Evolutionary conservation across 2,329 filamentous ascomycete genomes (phyloP).

Genomic region (Aspergillus bombycis): DNA sequence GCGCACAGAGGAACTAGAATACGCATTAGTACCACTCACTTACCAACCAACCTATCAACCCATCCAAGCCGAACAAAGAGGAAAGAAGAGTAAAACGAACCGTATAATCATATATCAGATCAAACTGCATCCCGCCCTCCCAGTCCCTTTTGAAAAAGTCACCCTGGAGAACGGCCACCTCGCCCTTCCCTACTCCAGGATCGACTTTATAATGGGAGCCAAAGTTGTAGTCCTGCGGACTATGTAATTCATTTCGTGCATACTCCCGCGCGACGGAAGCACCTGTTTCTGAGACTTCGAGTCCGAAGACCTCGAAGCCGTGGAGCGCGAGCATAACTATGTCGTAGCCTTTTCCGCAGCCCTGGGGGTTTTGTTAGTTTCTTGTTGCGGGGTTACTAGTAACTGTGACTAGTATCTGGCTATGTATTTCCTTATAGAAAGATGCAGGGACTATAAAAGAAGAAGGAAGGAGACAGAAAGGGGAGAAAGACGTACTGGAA

Average conservation of each 20-base stretch:
- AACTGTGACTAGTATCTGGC: background rate
- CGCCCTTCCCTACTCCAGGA: slow-evolving; percentile 42
- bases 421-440: background rate
- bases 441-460: background rate
- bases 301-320: slow-evolving; percentile 31
- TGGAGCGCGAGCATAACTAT: slow-evolving; percentile 36
- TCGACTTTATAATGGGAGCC: slow-evolving; percentile 1
- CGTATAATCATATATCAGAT: slow-evolving; percentile 47
- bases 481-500: slow-evolving; percentile 23
- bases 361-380: slow-evolving; percentile 15
- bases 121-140: slow-evolving; percentile 12
- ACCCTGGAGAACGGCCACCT: slow-evolving; percentile 59
- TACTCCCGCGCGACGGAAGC: slow-evolving; percentile 26
- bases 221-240: slow-evolving; percentile 25
- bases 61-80: background rate
- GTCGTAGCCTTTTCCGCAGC: slow-evolving; percentile 36
- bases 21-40: background rate
- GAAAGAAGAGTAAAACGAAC: slow-evolving; percentile 43
- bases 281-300: slow-evolving; percentile 30
- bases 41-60: too few relatives aligned
- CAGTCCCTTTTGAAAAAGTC: slow-evolving; percentile 46
- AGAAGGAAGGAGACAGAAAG: background rate
- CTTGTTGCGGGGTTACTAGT: background rate
- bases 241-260: slow-evolving; percentile 19
- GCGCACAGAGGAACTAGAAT: slow-evolving; percentile 63